Base-by-base conservation (phyloP, 1,284 basidiomycete genomes). In the Cryptococcus deneoformans region DNA sequence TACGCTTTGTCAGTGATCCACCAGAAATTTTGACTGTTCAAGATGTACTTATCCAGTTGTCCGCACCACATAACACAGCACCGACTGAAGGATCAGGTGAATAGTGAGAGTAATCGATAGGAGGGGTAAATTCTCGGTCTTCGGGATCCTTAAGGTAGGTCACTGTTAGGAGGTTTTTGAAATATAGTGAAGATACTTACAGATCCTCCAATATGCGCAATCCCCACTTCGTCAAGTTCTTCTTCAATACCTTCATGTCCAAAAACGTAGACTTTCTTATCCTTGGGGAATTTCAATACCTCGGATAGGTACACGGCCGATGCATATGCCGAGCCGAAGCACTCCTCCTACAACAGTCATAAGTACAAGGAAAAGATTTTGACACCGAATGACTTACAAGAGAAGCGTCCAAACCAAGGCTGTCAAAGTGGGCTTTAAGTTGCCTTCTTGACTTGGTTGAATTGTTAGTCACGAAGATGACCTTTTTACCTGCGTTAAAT, bases 401-500 rank as follows among this genome's bases (percentile, higher is more conserved):
- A 29, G 53, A 53, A 46, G 60, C 60, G 38, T 51, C 57, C 5
- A 61, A 84, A 37, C 91, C 92, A 55, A 98, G 83, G 66, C 86
- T 82, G 73, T 95, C 89, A 72, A 99, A 97, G 75, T 94, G 96
- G 53, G 82, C 82, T 80, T 92, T 92, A 82, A 94, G 94, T 69
- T 81, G 86, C 73, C 81, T 84, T 53, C 95, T 81, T 9, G 91
- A 94, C 79, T 95, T 94, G 50, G 87, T 92, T n/a, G 95, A 94
- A 73, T 98, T 99, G 80, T 98, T 98, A 35, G 94, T 97, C 40
- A 98, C 93, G 73, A 98, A 99, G 45, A 98, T 81, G 51, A 99
- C 81, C 58, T 85, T 84, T 81, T 98, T 99, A 53, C 88, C 90
- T 87, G 29, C 5, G 29, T 16, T 10, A 36, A 8, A 14, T 14